Evolutionary conservation across 306 rosid genomes (phyloP).

Genomic region (Arachis stenosperma): DNA sequence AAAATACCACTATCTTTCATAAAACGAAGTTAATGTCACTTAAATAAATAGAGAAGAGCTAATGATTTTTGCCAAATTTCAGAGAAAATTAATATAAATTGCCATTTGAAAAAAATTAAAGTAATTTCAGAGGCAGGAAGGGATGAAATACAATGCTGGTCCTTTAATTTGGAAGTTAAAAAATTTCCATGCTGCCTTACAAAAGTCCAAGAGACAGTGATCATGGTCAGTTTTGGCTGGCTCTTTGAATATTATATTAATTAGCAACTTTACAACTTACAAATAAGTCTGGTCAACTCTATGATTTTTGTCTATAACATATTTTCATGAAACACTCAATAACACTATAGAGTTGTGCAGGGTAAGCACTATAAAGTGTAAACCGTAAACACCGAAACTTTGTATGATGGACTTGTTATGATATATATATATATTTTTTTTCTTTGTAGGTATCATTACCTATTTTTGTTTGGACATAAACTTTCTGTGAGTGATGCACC

Average conservation of each 20-base stretch:
- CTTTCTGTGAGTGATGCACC: background rate
- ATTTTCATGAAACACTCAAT: background rate
- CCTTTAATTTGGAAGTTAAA: background rate
- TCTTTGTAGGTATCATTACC: background rate
- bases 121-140: background rate
- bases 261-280: background rate
- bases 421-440: background rate
- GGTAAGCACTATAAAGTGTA: background rate
- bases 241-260: background rate
- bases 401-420: background rate
- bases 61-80: too few relatives aligned
- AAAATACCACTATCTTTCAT: background rate
- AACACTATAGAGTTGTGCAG: background rate
- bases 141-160: background rate
- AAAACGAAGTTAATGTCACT: too few relatives aligned
- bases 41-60: background rate
- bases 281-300: background rate
- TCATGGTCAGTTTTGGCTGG: conserved; percentile 19
- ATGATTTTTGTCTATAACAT: background rate
- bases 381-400: background rate
- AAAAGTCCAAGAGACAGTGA: background rate
- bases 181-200: background rate
- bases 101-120: background rate
- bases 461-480: background rate
- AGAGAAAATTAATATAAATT: too few relatives aligned